These are phyloP conservation scores for Pestalotiopsis sp. DNA, from an alignment of 2,329 filamentous ascomycete genomes.

Conservation along the genomic window DNA sequence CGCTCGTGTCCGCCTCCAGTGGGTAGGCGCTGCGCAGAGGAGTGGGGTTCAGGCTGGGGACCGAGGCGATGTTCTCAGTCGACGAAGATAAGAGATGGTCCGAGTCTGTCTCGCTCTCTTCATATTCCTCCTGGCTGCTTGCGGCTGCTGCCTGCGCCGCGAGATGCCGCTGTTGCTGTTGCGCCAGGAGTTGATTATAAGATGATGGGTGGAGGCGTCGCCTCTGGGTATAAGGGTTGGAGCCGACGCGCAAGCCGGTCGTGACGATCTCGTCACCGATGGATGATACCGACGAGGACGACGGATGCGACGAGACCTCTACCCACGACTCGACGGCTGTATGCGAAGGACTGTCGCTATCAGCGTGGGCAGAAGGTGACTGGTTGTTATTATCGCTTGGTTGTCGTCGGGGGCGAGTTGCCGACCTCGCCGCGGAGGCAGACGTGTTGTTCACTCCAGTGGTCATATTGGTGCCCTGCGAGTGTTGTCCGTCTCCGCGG, in stretches of 20 bases:
- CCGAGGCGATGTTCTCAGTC: constrained; percentile 49
- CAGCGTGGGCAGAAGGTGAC: constrained; percentile 16
- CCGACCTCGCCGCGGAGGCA: constrained; percentile 19
- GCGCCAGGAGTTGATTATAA: constrained; percentile 23
- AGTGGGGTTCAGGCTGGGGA: constrained; percentile 33
- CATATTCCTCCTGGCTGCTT: constrained; percentile 93
- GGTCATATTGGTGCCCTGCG: constrained; percentile 21
- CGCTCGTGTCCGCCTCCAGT: constrained; percentile 45
- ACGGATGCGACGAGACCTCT: constrained; percentile 89
- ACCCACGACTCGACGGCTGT: constrained; percentile 84
- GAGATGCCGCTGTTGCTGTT: constrained; percentile 37
- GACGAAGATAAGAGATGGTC: constrained; percentile 68
- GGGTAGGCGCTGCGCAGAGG: constrained; percentile 38
- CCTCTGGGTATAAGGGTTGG: constrained; percentile 59
- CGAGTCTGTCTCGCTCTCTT: constrained; percentile 89
- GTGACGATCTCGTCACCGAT: constrained; percentile 88
- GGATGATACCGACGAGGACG: constrained; percentile 88
- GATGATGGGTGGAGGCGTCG: constrained; percentile 43
- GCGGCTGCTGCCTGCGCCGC: constrained; percentile 42
- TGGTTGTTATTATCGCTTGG: constrained; percentile 27
- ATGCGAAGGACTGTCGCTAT: constrained; percentile 19
- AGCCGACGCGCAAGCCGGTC: constrained; percentile 78
- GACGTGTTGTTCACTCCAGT: constrained; percentile 20
- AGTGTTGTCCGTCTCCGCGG: constrained; percentile 24
- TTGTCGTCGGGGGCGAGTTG: constrained; percentile 22